phyloP scores from a whole-genome alignment of 1,139 yeast genomes.

The Kodamaea ohmeri region DNA sequence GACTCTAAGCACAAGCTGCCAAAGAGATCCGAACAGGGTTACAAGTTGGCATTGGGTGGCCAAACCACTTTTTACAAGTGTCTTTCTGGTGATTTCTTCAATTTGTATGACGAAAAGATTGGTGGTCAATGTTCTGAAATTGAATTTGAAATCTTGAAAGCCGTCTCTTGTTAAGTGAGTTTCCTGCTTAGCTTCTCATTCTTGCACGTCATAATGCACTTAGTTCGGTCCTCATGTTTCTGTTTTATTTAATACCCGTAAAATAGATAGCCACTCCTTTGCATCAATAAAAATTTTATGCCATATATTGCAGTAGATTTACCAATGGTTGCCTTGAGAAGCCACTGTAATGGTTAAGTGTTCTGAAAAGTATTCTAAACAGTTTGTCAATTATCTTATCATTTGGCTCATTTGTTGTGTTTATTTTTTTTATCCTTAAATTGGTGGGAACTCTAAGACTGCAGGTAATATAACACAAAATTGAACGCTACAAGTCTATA shows the following conservation, averaged over 20 bases:
- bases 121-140: conserved; percentile 39
- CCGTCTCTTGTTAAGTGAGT: conserved; percentile 25
- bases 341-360: not conserved
- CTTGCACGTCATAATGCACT: conserved; percentile 1
- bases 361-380: too few relatives aligned
- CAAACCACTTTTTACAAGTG: conserved; percentile 42
- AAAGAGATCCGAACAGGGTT: conserved; percentile 20
- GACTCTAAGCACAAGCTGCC: conserved; percentile 9
- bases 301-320: not conserved
- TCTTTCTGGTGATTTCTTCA: conserved; percentile 43
- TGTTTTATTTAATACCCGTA: not conserved
- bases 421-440: too few relatives aligned
- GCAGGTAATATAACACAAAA: too few relatives aligned
- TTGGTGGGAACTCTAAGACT: too few relatives aligned
- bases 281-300: conserved; percentile 4
- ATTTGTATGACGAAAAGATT: conserved; percentile 40
- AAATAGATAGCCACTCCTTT: conserved; percentile 5
- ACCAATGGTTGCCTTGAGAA: not conserved
- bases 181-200: not conserved
- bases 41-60: conserved; percentile 37
- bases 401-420: too few relatives aligned
- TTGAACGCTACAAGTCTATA: too few relatives aligned
- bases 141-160: conserved; percentile 35
- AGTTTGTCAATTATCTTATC: too few relatives aligned
- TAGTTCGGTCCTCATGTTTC: conserved; percentile 5